Conservation (phyloP, 495 filamentous ascomycete genomes). For the Hyaloscypha variabilis region DNA sequence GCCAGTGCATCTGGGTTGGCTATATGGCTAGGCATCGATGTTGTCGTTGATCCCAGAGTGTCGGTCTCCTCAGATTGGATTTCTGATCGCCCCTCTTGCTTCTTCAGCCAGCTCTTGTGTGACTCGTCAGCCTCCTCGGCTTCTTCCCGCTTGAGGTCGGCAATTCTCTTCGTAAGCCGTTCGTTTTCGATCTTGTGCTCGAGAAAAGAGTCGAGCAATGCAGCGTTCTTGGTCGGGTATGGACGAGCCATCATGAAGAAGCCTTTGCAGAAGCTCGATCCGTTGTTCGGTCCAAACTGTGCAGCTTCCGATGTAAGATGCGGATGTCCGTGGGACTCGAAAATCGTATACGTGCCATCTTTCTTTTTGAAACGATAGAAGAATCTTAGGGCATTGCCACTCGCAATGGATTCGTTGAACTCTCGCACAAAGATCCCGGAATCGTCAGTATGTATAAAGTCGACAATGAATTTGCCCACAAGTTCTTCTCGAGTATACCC, state of each 20-base stretch:
- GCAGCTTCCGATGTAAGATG: slow-evolving; percentile 76
- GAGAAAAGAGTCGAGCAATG: slow-evolving; percentile 86
- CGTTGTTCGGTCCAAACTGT: slow-evolving; percentile 62
- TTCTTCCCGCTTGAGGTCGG: slow-evolving; percentile 84
- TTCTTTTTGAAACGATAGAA: slow-evolving; percentile 86
- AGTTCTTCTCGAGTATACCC: slow-evolving; percentile 74
- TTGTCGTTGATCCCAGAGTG: slow-evolving; percentile 28
- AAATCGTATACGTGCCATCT: slow-evolving; percentile 73
- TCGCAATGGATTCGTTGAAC: slow-evolving; percentile 89
- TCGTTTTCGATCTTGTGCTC: slow-evolving; percentile 99
- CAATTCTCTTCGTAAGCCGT: slow-evolving; percentile 78
- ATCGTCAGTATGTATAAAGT: slow-evolving; percentile 90
- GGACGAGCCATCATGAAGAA: slow-evolving; percentile 94
- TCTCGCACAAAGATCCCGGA: slow-evolving; percentile 81
- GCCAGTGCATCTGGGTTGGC: slow-evolving; percentile 34
- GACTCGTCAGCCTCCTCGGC: slow-evolving; percentile 69
- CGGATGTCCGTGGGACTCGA: slow-evolving; percentile 90
- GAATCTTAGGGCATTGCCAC: slow-evolving; percentile 74
- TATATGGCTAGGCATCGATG: slow-evolving; percentile 27
- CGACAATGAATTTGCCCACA: slow-evolving; percentile 70
- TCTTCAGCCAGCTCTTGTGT: slow-evolving; percentile 51
- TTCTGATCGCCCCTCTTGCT: slow-evolving; percentile 56
- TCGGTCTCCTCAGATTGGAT: slow-evolving; percentile 51
- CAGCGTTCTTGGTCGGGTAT: slow-evolving; percentile 85
- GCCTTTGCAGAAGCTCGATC: slow-evolving; percentile 74